Percentiles rank a stretch among this genome's conserved stretches.
These are phyloP conservation scores for Aspergillus eucalypticola DNA, from an alignment of 2,329 filamentous ascomycete species.

Conservation along the genomic window DNA sequence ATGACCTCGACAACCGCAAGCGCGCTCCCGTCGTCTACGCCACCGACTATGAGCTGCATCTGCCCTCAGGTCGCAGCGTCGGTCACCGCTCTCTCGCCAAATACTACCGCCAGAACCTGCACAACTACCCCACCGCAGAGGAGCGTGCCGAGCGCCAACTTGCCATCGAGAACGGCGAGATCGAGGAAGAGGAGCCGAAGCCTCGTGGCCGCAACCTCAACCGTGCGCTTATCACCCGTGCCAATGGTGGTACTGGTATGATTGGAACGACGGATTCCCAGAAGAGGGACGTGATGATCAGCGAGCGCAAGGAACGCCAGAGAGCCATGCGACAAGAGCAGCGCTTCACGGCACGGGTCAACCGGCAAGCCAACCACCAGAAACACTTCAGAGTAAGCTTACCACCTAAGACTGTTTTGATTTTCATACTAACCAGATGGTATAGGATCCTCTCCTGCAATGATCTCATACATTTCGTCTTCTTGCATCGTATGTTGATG, in stretches of 20 bases:
- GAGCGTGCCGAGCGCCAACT: conserved; percentile 69
- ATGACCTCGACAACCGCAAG: conserved; percentile 78
- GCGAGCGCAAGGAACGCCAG: conserved; percentile 69
- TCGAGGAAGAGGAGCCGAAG: conserved; percentile 50
- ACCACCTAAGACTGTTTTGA: not conserved
- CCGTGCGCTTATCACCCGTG: conserved; percentile 64
- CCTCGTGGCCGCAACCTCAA: conserved; percentile 42
- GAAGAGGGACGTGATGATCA: conserved; percentile 66
- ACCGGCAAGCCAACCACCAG: conserved; percentile 75
- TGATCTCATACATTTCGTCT: conserved; percentile 31
- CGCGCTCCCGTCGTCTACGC: conserved; percentile 76
- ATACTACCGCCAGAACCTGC: conserved; percentile 92
- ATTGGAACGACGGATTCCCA: conserved; percentile 72
- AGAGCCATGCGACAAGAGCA: conserved; percentile 63
- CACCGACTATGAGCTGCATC: conserved; percentile 89
- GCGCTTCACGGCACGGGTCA: conserved; percentile 68
- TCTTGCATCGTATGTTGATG: conserved; percentile 7
- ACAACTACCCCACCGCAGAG: conserved; percentile 75
- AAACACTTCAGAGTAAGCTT: conserved; percentile 66
- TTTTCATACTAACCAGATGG: conserved; percentile 21
- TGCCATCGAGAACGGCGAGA: conserved; percentile 54
- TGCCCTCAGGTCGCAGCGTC: conserved; percentile 84
- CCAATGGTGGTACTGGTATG: conserved; percentile 75
- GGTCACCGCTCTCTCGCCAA: conserved; percentile 84
- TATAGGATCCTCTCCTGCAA: conserved; percentile 55